phyloP scores from a whole-genome alignment of 2,329 filamentous ascomycete genomes.

The Curvularia sp. region DNA sequence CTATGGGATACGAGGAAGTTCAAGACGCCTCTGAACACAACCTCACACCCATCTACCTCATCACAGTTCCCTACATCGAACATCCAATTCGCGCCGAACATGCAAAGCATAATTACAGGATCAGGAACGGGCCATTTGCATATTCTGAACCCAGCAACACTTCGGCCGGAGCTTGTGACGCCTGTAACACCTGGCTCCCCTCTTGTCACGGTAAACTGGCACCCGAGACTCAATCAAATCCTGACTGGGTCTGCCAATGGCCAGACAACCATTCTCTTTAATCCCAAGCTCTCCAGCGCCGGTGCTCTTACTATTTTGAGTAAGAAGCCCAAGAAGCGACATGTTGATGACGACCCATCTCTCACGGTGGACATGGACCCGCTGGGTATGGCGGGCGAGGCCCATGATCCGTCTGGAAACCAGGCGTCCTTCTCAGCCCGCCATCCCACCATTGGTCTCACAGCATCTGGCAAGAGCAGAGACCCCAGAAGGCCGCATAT shows the following conservation, averaged over 20 bases:
- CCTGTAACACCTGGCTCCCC: slow-evolving; percentile 85
- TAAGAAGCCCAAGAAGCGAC: slow-evolving; percentile 89
- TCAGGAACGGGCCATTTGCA: slow-evolving; percentile 86
- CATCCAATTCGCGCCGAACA: slow-evolving; percentile 87
- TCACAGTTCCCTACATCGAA: slow-evolving; percentile 83
- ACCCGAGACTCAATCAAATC: slow-evolving; percentile 94
- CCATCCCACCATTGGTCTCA: slow-evolving; percentile 75
- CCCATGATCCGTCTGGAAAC: slow-evolving; percentile 68
- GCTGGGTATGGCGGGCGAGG: slow-evolving; percentile 81
- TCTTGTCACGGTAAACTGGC: slow-evolving; percentile 87
- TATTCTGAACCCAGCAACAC: slow-evolving; percentile 90
- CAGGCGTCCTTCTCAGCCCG: slow-evolving; percentile 62
- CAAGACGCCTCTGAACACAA: slow-evolving; percentile 82
- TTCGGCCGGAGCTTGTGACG: slow-evolving; percentile 83
- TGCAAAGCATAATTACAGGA: slow-evolving; percentile 85
- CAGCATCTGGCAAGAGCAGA: slow-evolving; percentile 75
- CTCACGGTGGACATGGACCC: slow-evolving; percentile 77
- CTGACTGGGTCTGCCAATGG: slow-evolving; percentile 90
- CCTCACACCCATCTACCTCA: slow-evolving; percentile 81
- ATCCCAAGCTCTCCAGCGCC: slow-evolving; percentile 77
- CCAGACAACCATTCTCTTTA: slow-evolving; percentile 89
- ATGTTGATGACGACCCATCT: slow-evolving; percentile 90
- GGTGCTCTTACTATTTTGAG: slow-evolving; percentile 91
- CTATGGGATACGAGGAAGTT: slow-evolving; percentile 97
- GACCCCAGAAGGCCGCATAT: slow-evolving; percentile 88